Evolutionary conservation across 2,329 filamentous ascomycete genomes (phyloP), one percentile per base, ranked within the genome.

Genomic region (Tolypocladium capitatum): DNA sequence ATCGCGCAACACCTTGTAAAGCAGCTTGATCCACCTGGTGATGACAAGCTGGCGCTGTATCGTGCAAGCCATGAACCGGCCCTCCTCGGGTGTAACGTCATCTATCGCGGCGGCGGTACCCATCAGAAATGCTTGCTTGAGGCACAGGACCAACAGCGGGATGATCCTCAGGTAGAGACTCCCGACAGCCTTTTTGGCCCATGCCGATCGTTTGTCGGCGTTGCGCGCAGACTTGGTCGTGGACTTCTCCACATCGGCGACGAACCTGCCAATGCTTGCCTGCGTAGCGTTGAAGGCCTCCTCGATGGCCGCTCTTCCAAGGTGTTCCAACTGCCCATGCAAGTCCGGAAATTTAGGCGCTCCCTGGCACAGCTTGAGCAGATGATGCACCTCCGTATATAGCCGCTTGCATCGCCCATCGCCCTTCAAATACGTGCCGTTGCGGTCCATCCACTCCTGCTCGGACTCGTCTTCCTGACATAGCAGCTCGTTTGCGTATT

Each of bases 101-200:
- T 24, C 14, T 13, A 31, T 8, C 14, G 43, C 30, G 28, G 44
- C 33, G 11, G 53, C 45, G 24, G 57, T 54, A 36, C 51, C 50
- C 32, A 56, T 11, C 33, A 62, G 43, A 14, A 52, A 58, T 0
- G 45, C 44, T 31, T 53, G 51, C 34, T 52, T 54, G 7, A 63
- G 35, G 4, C 53, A 24, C 8, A 60, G 31, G 16, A 60, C 49
- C 7, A 60, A 45, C 48, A 59, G 52, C 3, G 60, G 60, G 5
- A 63, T 54, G 13, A 63, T 54, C 11, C 42, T 51, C 9, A 21
- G 43, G 28, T 46, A 48, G 8, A 62, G 38, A 13, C 46, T 49
- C 2, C 41, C 28, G 13, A 57, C 41, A 8, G 32, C 50, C 32
- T 14, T 28, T 16, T 14, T 44, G 24, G 51, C 21, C 14, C 4